Evolutionary conservation across 1,284 basidiomycete genomes (phyloP), one percentile per base, ranked within the genome.

Genomic region (Marasmius oreades): DNA sequence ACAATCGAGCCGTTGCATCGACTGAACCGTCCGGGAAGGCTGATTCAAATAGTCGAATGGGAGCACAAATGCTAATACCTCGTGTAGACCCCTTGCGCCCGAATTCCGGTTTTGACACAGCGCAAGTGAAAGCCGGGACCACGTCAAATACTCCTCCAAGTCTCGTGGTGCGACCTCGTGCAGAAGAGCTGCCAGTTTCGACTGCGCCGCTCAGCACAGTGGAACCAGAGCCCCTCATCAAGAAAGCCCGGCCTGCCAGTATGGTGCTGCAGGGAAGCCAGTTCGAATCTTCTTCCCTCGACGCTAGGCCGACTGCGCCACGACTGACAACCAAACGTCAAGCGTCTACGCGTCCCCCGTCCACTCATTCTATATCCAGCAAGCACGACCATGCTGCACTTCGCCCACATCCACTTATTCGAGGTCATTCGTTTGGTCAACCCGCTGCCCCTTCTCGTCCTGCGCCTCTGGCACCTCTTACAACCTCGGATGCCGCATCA

Each of bases 321-420:
- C 67, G 62, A 23, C 59, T 63, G n/a, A 39, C 59, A 3, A 50
- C 56, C 33, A 73, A 69, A 53, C 71, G 68, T n/a, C 62, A 65
- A 20, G 64, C 67, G 14, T 55, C 59, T 44, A 69, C 82, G n/a
- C 81, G 86, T 20, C 84, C 86, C 12, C 77, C 85, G 31, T 88
- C 88, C 82, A 85, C 64, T 86, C 86, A 20, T 66, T 80, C 33
- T 64, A 71, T 46, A 73, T 74, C 56, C 71, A 51, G 55, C 28
- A 66, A 72, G 33, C 16, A 8, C 14, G 47, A 50, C 14, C 67
- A 70, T 16, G 65, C 61, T 12, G 59, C 73, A 22, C 70, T 86
- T 52, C 84, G 85, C 20, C 87, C 85, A 0, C 88, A 90, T 65
- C 88, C 88, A 6, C 77, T 90, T 52, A 88, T 90, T 60, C 84